Evolutionary conservation across 1,284 basidiomycete species (phyloP).

Genomic region (Rhodotorula sp.): DNA sequence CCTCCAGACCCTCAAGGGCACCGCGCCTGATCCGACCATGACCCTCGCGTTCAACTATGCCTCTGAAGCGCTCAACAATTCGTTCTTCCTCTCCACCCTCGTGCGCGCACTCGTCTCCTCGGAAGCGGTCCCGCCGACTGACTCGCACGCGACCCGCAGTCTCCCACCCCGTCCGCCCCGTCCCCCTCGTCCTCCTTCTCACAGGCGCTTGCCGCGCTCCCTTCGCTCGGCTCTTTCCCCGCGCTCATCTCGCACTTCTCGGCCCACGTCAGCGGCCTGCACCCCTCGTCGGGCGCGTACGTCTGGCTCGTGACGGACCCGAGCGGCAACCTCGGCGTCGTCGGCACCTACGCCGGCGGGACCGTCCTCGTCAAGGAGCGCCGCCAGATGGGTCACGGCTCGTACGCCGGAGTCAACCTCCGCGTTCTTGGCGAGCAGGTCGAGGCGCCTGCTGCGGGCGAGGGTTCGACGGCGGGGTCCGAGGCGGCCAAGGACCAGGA

Average conservation of each 20-base stretch:
- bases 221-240: conserved; percentile 62
- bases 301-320: conserved; percentile 81
- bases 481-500: background rate
- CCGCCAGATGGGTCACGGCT: conserved; percentile 44
- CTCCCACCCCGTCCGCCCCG: conserved; percentile 17
- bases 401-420: conserved; percentile 19
- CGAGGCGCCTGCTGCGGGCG: conserved; percentile 18
- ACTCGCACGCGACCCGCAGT: conserved; percentile 10
- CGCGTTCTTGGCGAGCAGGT: conserved; percentile 34
- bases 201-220: conserved; percentile 13
- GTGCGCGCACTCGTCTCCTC: conserved; percentile 58
- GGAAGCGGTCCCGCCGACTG: background rate
- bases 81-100: conserved; percentile 85
- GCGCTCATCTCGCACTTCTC: conserved; percentile 76
- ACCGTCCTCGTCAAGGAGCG: conserved; percentile 71
- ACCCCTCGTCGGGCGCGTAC: conserved; percentile 70
- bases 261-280: conserved; percentile 74
- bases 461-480: background rate
- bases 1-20: conserved; percentile 72
- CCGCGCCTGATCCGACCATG: conserved; percentile 64
- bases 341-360: conserved; percentile 85
- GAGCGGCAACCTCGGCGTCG: conserved; percentile 64
- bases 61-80: conserved; percentile 89
- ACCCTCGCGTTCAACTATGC: conserved; percentile 88
- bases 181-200: conserved; percentile 22